These are phyloP conservation scores for Dothistroma pini DNA, from an alignment of 2,329 filamentous ascomycete species.

Conservation along the genomic window DNA sequence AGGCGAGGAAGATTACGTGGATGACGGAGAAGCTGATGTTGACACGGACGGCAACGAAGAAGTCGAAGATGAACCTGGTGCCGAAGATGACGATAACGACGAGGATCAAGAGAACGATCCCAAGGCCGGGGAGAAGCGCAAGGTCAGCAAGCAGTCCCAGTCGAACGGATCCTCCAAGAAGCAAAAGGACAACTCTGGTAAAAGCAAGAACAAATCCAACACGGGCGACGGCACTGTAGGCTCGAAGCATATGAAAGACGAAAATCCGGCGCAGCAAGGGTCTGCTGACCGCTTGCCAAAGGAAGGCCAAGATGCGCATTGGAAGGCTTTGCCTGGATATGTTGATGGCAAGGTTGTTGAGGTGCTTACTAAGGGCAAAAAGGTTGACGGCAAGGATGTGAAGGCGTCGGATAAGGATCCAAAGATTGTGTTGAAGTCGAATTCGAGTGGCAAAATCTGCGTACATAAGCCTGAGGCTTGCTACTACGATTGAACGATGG, in stretches of 20 bases:
- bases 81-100: conserved; percentile 29
- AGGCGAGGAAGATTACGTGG: conserved; percentile 25
- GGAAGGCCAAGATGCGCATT: conserved; percentile 42
- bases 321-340: conserved; percentile 40
- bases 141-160: conserved; percentile 10
- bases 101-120: conserved; percentile 28
- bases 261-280: conserved; percentile 31
- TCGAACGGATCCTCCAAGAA: conserved; percentile 32
- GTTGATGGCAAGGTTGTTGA: conserved; percentile 44
- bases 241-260: conserved; percentile 32
- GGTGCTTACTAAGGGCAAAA: conserved; percentile 40
- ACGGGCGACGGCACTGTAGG: conserved; percentile 23
- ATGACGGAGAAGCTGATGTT: conserved; percentile 31
- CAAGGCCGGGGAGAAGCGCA: conserved; percentile 22
- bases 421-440: conserved; percentile 41
- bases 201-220: conserved; percentile 20
- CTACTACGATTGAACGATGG: conserved; percentile 35
- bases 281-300: conserved; percentile 38
- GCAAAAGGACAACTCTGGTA: conserved; percentile 31
- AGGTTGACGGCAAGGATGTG: conserved; percentile 41
- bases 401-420: conserved; percentile 44
- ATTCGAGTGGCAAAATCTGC: conserved; percentile 39
- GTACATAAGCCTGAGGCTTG: conserved; percentile 45
- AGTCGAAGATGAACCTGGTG: conserved; percentile 11
- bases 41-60: conserved; percentile 24